Evolutionary conservation across 805 yeast species (phyloP).

Genomic region (Kuraishia cidri): DNA sequence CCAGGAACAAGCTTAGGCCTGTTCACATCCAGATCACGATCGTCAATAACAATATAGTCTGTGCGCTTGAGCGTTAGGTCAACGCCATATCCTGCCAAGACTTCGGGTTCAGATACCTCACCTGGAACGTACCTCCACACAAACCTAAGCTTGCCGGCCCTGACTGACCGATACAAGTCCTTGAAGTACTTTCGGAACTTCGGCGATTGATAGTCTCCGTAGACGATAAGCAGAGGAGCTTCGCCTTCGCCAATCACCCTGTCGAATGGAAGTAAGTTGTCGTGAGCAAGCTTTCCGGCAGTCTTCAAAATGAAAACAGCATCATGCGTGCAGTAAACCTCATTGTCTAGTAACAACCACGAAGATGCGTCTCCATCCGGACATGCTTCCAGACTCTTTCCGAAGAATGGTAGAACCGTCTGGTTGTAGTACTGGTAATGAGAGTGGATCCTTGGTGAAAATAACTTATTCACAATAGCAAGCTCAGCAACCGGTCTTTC

Average conservation of each 20-base stretch:
- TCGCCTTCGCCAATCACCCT: conserved; percentile 46
- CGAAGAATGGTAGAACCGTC: conserved; percentile 20
- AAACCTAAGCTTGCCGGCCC: conserved; percentile 58
- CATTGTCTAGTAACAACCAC: conserved; percentile 45
- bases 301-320: conserved; percentile 78
- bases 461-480: conserved; percentile 33
- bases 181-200: conserved; percentile 49
- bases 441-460: conserved; percentile 57
- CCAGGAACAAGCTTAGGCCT: too few species aligned
- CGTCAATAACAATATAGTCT: conserved; percentile 60
- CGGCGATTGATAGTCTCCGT: conserved; percentile 51
- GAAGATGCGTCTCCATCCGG: conserved; percentile 20
- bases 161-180: conserved; percentile 50
- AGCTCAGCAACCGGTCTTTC: conserved; percentile 23
- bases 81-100: conserved; percentile 56
- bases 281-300: conserved; percentile 16
- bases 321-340: conserved; percentile 53
- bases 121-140: conserved; percentile 64
- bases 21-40: conserved; percentile 25
- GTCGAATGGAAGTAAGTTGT: conserved; percentile 38
- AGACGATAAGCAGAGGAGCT: conserved; percentile 53
- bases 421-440: conserved; percentile 45
- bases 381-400: conserved; percentile 15
- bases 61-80: conserved; percentile 57
- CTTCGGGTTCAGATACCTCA: conserved; percentile 13